Evolutionary conservation across 768 basidiomycete genomes (phyloP).

Genomic region (Fomitopsis pulvina): DNA sequence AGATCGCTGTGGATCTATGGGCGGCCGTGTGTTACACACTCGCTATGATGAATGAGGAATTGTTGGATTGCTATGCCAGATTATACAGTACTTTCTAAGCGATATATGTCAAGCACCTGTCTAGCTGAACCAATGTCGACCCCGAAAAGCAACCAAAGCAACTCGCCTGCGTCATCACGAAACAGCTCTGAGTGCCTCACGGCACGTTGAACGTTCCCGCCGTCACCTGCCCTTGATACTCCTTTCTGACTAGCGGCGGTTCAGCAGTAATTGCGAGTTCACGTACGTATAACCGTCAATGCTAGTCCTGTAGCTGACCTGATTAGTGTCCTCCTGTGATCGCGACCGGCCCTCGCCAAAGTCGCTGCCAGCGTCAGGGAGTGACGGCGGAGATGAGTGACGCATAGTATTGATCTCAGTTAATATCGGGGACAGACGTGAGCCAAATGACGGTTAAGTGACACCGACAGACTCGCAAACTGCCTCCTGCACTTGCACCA

Average conservation of each 20-base stretch:
- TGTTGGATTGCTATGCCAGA: too few relatives aligned
- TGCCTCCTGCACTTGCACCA: too few relatives aligned
- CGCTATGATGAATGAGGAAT: too few relatives aligned
- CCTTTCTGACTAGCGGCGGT: constrained; percentile 86
- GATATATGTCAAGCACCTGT: neutral
- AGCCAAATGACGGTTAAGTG: too few relatives aligned
- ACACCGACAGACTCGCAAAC: too few relatives aligned
- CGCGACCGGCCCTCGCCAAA: constrained; percentile 62
- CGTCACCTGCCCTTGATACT: constrained; percentile 89
- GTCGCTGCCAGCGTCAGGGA: constrained; percentile 44
- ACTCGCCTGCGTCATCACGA: neutral
- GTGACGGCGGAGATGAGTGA: constrained; percentile 58
- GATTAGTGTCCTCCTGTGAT: constrained; percentile 49
- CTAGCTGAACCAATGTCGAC: neutral
- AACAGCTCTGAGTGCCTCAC: constrained; percentile 37
- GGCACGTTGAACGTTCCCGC: constrained; percentile 87
- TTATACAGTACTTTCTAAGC: neutral
- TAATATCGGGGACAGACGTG: too few relatives aligned
- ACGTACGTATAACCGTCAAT: too few relatives aligned
- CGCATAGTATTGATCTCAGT: too few relatives aligned
- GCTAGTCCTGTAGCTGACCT: too few relatives aligned
- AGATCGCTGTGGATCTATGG: too few relatives aligned
- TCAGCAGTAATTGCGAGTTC: neutral
- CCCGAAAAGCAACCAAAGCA: neutral
- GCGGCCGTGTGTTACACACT: too few relatives aligned